Percentiles rank a stretch among this genome's conserved stretches.
These are phyloP conservation scores for Fusarium mangiferae DNA, from an alignment of 2,329 filamentous ascomycete genomes.

Conservation along the genomic window DNA sequence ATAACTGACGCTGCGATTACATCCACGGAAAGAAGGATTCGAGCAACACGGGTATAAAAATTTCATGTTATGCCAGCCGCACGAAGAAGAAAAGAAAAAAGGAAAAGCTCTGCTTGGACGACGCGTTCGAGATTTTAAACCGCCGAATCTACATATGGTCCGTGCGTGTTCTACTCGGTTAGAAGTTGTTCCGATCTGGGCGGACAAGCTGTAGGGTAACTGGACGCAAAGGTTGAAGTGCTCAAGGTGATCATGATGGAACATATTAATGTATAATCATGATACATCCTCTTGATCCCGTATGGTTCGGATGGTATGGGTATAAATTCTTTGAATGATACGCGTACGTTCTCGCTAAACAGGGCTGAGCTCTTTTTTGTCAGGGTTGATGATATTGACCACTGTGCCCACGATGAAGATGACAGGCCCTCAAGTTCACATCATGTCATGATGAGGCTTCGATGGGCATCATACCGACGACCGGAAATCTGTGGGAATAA, in stretches of 20 bases:
- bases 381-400: not conserved
- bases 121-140: conserved; percentile 45
- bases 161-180: not conserved
- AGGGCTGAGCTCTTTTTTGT: not conserved
- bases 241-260: not conserved
- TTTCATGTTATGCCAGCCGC: conserved; percentile 79
- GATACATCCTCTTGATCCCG: not conserved
- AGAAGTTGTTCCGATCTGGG: conserved; percentile 7
- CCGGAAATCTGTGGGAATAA: not conserved
- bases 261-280: not conserved
- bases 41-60: conserved; percentile 84
- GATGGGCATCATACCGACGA: not conserved
- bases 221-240: not conserved
- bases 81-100: conserved; percentile 74
- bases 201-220: conserved; percentile 6
- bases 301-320: not conserved
- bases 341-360: not conserved
- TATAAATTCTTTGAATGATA: not conserved
- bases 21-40: conserved; percentile 67
- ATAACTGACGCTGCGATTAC: conserved; percentile 76
- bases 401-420: not conserved
- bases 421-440: too few relatives aligned
- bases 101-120: conserved; percentile 48
- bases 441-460: not conserved
- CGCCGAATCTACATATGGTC: conserved; percentile 1